These are phyloP conservation scores for Hsuehochloa calcarea DNA, from an alignment of 176 grass and related monocot species.

Conservation along the genomic window DNA sequence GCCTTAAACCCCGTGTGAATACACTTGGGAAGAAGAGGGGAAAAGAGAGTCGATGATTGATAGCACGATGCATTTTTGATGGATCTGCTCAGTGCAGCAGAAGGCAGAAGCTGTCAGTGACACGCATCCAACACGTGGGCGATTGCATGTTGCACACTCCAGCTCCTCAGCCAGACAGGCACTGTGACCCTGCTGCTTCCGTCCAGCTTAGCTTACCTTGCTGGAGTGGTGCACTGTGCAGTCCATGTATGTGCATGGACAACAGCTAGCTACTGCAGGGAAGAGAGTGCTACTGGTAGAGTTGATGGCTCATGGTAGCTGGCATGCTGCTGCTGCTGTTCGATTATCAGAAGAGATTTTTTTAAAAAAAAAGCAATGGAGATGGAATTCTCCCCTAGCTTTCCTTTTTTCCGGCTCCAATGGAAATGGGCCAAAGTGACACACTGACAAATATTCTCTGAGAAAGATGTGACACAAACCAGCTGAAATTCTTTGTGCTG, in stretches of 20 bases:
- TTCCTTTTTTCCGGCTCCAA: neutral
- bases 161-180: neutral
- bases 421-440: neutral
- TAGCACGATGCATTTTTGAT: neutral
- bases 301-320: neutral
- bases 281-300: neutral
- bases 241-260: conserved; percentile 2
- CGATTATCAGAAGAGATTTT: too few relatives aligned
- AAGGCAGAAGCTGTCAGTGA: conserved; percentile 7
- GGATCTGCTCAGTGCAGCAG: conserved; percentile 13
- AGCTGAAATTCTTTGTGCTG: neutral
- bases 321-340: neutral
- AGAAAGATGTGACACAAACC: neutral
- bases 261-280: neutral
- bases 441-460: neutral
- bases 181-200: conserved; percentile 3
- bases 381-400: neutral
- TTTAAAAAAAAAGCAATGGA: neutral
- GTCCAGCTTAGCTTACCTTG: neutral
- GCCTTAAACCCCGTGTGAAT: neutral
- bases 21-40: too few relatives aligned
- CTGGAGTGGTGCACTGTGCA: neutral
- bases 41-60: neutral
- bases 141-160: conserved; percentile 28
- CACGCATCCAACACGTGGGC: conserved; percentile 33